Evolutionary conservation across 2,329 filamentous ascomycete species (phyloP), one percentile per base, ranked within the genome.

Genomic region (Periconia sp.): DNA sequence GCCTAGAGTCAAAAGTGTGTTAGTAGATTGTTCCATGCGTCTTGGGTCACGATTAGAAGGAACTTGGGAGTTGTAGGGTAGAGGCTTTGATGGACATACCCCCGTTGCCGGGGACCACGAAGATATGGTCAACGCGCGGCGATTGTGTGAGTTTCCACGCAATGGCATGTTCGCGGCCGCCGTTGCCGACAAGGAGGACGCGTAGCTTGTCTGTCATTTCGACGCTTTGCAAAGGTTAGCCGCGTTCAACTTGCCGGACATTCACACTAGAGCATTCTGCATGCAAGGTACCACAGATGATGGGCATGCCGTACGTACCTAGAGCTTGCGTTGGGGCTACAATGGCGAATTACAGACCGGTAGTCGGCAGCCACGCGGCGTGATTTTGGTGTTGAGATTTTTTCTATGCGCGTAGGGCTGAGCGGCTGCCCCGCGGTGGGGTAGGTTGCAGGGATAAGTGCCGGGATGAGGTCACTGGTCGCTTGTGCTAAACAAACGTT

Each of bases 91-190:
- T 46, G 5, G 5, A 16, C 29, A 5, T 31, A 15, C 94, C 94
- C 56, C 92, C 92, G 72, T 97, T 97, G 50, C 92, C 92, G 46
- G 81, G 81, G 42, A 80, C 80, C 44, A 83, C 78, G 54, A 70
- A 77, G 66, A 97, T 92, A 58, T 84, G 80, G 61, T 89, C 84
- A 48, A 96, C 89, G 32, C 80, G 79, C 29, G 85, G 78, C 12
- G 91, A 96, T 70, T 95, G 87, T 64, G 86, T 84, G 50, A 97
- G 78, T 74, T 95, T 96, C 92, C 92, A 97, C 29, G 92, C 91
- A 51, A 96, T 81, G 33, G 92, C 89, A 73, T 97, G 91, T 75
- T 99, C 94, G 61, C 94, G 86, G 59, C 92, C 94, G 56, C 94
- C 94, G 67, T 92, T 95, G 63, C 94, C 92, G 55, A 97, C 85